phyloP scores from a whole-genome alignment of 331 rosid species.

The Rhamnella rubrinervis region DNA sequence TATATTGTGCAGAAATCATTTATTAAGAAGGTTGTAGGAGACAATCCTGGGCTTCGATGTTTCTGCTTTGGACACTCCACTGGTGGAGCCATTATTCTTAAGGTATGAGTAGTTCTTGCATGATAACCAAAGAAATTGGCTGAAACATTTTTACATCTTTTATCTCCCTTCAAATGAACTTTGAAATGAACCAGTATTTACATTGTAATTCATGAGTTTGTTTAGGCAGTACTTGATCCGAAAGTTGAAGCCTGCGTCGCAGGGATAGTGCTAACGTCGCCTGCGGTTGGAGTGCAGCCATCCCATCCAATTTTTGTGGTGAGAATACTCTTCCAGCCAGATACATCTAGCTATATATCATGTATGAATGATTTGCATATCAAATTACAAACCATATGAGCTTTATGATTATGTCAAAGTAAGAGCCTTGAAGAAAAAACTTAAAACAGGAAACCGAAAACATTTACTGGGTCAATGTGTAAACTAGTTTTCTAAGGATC shows the following conservation, averaged over 20 bases:
- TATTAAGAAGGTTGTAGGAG: constrained; percentile 63
- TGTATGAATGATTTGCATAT: not conserved
- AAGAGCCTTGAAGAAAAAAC: not conserved
- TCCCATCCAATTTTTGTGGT: constrained; percentile 75
- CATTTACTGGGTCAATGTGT: not conserved
- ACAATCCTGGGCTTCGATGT: constrained; percentile 71
- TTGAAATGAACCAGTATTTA: not conserved
- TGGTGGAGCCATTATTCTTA: constrained; percentile 74
- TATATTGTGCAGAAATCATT: constrained; percentile 58
- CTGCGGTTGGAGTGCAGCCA: constrained; percentile 86
- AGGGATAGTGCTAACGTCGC: constrained; percentile 79
- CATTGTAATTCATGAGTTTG: not conserved
- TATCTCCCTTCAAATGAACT: not conserved
- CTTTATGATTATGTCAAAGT: not conserved
- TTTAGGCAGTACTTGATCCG: constrained; percentile 78
- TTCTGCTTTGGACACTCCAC: constrained; percentile 96
- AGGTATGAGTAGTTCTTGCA: constrained; percentile 36
- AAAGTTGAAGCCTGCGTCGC: constrained; percentile 54
- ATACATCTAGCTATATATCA: not conserved
- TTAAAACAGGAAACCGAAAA: not conserved
- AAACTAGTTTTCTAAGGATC: not conserved
- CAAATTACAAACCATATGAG: not conserved
- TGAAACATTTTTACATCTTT: not conserved
- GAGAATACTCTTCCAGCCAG: constrained; percentile 19
- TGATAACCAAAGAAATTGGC: not conserved